Conservation (phyloP, 2,329 filamentous ascomycete genomes). For the Sphaerulina populicola region DNA sequence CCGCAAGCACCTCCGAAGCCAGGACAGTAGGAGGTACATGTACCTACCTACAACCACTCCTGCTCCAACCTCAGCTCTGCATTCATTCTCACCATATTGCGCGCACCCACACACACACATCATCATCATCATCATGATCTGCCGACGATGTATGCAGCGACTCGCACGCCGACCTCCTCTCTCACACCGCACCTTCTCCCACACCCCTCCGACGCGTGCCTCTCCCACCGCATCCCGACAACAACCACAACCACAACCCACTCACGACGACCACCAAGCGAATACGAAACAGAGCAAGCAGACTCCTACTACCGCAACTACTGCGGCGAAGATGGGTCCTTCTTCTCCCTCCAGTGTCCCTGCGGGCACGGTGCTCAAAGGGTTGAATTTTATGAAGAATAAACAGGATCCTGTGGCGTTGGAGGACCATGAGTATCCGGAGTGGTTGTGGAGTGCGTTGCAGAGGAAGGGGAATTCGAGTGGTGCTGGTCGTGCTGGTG, state of each 20-base stretch:
- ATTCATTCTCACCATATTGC: neutral
- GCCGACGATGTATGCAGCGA: conserved; percentile 26
- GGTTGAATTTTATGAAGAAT: conserved; percentile 70
- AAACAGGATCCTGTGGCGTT: conserved; percentile 64
- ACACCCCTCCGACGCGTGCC: conserved; percentile 11
- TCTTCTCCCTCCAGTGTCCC: conserved; percentile 39
- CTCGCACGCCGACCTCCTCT: conserved; percentile 17
- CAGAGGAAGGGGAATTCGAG: conserved; percentile 40
- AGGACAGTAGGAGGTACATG: too few relatives aligned
- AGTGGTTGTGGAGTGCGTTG: conserved; percentile 70
- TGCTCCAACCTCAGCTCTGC: neutral
- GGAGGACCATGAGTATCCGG: conserved; percentile 67
- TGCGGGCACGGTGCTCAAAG: conserved; percentile 61
- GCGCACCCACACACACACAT: neutral
- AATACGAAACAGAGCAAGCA: conserved; percentile 24
- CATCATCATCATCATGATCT: conserved; percentile 30
- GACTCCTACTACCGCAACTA: conserved; percentile 10
- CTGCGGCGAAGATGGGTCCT: conserved; percentile 3
- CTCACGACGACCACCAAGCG: conserved; percentile 29
- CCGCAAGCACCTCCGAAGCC: too few relatives aligned
- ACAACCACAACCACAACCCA: conserved; percentile 15
- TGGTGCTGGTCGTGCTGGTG: conserved; percentile 44
- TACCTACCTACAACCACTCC: neutral
- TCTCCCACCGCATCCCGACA: conserved; percentile 23
- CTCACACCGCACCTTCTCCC: conserved; percentile 15